Conservation (phyloP, 2,329 filamentous ascomycete genomes). For the Exophiala sideris region DNA sequence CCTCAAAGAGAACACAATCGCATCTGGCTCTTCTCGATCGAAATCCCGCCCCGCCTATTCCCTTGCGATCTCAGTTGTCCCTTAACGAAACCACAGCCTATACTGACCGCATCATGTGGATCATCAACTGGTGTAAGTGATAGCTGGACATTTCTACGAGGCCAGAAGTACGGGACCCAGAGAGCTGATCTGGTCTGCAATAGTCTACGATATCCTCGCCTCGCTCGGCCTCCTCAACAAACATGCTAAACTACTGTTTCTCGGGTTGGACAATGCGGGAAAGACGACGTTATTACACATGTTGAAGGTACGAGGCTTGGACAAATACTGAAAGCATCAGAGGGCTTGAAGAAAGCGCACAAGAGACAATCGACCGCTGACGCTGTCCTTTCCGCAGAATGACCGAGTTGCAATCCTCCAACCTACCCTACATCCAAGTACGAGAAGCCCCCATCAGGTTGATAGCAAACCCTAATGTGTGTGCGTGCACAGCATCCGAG, state of each 20-base stretch:
- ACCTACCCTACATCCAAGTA: constrained; percentile 88
- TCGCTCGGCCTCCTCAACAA: constrained; percentile 88
- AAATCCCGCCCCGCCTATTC: background rate
- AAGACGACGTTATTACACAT: constrained; percentile 94
- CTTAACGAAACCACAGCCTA: background rate
- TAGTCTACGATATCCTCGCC: constrained; percentile 86
- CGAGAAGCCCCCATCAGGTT: constrained; percentile 35
- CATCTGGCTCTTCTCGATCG: too few species aligned
- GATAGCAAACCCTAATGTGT: background rate
- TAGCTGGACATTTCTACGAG: background rate
- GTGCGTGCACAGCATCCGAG: constrained; percentile 65
- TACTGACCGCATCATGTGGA: constrained; percentile 64
- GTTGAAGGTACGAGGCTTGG: constrained; percentile 69
- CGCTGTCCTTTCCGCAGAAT: constrained; percentile 56
- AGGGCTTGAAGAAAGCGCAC: background rate
- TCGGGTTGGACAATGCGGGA: constrained; percentile 89
- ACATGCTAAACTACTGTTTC: constrained; percentile 90
- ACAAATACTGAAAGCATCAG: background rate
- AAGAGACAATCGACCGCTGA: constrained; percentile 3
- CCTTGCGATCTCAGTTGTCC: background rate
- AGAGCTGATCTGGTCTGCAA: constrained; percentile 10
- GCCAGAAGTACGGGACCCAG: background rate
- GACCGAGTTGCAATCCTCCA: constrained; percentile 88
- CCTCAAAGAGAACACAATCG: too few species aligned
- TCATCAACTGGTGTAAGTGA: constrained; percentile 86